A percentile compares a stretch with the other conserved stretches of the same genome.
These are phyloP conservation scores for Inga laurina DNA, from an alignment of 306 rosid genomes.

Conservation along the genomic window DNA sequence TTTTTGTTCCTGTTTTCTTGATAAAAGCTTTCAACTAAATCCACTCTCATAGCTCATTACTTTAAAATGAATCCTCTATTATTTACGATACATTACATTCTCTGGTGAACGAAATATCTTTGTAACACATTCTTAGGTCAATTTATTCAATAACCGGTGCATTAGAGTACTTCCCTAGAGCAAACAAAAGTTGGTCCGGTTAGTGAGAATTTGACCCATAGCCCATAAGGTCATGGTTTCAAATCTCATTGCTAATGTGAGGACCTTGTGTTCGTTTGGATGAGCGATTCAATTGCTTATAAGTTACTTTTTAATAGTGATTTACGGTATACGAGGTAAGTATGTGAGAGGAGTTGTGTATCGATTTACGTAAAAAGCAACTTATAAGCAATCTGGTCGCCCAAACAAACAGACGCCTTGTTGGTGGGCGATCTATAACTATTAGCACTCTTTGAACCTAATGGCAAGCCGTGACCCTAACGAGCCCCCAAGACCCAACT, in stretches of 20 bases:
- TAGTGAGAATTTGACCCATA: not conserved
- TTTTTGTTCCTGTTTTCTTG: not conserved
- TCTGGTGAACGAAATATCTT: not conserved
- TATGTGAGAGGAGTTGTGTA: too few species aligned
- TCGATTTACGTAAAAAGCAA: too few species aligned
- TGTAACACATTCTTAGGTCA: not conserved
- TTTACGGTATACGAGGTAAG: too few species aligned
- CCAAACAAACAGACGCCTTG: too few species aligned
- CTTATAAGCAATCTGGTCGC: too few species aligned
- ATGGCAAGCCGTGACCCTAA: not conserved
- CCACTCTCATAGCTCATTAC: slow-evolving; percentile 20
- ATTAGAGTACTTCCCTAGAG: not conserved
- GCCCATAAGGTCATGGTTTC: not conserved
- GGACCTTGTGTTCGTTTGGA: too few species aligned
- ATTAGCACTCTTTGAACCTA: too few species aligned
- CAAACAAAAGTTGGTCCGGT: not conserved
- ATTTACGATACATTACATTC: not conserved
- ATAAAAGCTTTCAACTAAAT: slow-evolving; percentile 14
- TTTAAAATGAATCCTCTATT: not conserved
- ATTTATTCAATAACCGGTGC: not conserved
- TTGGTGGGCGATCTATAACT: too few species aligned
- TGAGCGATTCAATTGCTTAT: too few species aligned
- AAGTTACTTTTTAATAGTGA: too few species aligned
- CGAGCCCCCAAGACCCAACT: not conserved
- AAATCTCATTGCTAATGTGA: too few species aligned